Conservation (phyloP, 352 stramenopile genomes). For the Salisapilia sapeloensis region DNA sequence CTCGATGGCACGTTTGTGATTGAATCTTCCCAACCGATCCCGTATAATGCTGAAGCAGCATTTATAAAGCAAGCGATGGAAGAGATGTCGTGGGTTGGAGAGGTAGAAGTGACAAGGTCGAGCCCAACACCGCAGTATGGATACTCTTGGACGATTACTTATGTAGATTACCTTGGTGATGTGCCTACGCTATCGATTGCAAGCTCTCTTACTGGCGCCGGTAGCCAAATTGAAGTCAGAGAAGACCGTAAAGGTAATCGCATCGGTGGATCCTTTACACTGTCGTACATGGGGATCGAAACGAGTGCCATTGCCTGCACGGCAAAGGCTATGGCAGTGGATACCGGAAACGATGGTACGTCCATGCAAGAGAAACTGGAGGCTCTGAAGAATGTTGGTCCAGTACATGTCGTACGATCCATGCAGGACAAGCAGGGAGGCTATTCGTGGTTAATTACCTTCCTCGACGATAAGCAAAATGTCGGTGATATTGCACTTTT, state of each 20-base stretch:
- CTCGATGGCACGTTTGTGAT: slow-evolving; percentile 55
- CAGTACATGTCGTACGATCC: slow-evolving; percentile 19
- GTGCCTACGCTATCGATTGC: slow-evolving; percentile 33
- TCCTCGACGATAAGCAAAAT: slow-evolving; percentile 54
- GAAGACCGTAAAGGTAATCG: slow-evolving; percentile 60
- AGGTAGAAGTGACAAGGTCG: slow-evolving; percentile 34
- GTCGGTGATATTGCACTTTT: slow-evolving; percentile 37
- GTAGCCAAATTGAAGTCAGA: slow-evolving; percentile 26
- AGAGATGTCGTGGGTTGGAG: slow-evolving; percentile 36
- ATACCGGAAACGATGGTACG: slow-evolving; percentile 23
- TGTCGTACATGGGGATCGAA: slow-evolving; percentile 20
- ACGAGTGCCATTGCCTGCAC: slow-evolving; percentile 29
- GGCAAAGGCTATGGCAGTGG: slow-evolving; percentile 13
- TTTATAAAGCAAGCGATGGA: slow-evolving; percentile 31
- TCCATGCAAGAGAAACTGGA: slow-evolving; percentile 64
- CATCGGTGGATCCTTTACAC: slow-evolving; percentile 38
- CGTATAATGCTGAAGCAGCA: slow-evolving; percentile 25
- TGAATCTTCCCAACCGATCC: slow-evolving; percentile 34
- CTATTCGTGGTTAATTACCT: slow-evolving; percentile 50
- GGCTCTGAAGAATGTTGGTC: slow-evolving; percentile 28
- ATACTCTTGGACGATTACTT: slow-evolving; percentile 64
- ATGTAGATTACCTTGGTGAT: slow-evolving; percentile 52
- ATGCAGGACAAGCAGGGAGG: slow-evolving; percentile 37
- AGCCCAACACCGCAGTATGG: slow-evolving; percentile 30
- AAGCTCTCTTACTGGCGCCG: slow-evolving; percentile 43